phyloP scores from a whole-genome alignment of 1,284 basidiomycete genomes.

The Tetrapyrgos nigripes region DNA sequence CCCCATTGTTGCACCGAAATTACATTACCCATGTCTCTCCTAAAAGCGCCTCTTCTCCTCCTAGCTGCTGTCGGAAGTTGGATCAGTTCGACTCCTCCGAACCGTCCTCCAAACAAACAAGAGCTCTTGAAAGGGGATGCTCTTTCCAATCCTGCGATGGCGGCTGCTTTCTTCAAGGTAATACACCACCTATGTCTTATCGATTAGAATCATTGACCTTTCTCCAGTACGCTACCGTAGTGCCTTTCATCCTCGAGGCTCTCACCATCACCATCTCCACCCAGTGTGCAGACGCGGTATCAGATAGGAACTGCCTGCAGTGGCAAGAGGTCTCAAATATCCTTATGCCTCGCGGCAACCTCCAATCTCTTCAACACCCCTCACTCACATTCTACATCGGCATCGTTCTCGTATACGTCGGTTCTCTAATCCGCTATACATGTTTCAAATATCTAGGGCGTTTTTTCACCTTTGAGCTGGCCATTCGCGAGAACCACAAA shows the following conservation, averaged over 20 bases:
- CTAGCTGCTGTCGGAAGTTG: no score
- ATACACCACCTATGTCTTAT: no score
- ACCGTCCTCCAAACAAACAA: neutral
- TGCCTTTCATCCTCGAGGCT: neutral
- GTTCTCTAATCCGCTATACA: neutral
- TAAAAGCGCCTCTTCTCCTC: no score
- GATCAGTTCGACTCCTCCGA: neutral
- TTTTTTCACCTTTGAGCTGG: slow-evolving; percentile 34
- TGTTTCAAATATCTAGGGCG: neutral
- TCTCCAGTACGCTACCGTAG: no score
- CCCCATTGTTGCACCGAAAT: no score
- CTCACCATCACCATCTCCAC: neutral
- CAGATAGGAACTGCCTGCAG: no score
- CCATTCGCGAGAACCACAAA: slow-evolving; percentile 27
- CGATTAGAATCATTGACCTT: no score
- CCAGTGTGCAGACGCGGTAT: no score
- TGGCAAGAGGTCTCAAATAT: neutral
- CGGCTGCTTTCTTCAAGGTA: no score
- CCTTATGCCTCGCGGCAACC: neutral
- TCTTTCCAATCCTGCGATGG: neutral
- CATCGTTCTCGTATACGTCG: neutral
- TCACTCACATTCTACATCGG: neutral
- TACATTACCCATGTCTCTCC: no score
- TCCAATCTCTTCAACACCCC: neutral
- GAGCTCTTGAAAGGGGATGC: neutral